These are phyloP conservation scores for Sisymbrium irio DNA, from an alignment of 345 rosid genomes.

Conservation along the genomic window DNA sequence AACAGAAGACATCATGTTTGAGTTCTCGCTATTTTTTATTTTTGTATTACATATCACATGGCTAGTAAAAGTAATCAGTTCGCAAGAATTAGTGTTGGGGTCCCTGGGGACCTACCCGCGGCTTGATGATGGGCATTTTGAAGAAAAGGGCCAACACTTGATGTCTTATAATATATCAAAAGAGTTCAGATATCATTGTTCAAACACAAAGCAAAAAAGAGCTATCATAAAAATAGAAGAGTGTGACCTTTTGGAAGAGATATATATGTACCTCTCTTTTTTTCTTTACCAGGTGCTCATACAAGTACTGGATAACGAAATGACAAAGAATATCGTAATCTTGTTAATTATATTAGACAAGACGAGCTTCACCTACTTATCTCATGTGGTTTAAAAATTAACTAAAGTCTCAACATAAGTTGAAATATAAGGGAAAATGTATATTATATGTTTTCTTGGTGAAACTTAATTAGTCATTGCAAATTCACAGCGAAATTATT, in stretches of 20 bases:
- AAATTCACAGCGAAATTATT: neutral
- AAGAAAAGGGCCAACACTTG: conserved; percentile 8
- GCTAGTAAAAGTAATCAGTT: neutral
- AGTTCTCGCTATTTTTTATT: neutral
- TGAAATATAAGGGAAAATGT: neutral
- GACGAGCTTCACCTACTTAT: neutral
- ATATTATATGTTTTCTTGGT: neutral
- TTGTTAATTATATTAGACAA: neutral
- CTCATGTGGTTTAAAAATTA: neutral
- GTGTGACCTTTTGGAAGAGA: too few species aligned
- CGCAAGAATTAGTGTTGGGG: conserved; percentile 26
- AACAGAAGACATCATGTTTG: neutral
- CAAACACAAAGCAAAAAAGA: neutral
- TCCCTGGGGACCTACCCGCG: too few species aligned
- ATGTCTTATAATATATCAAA: conserved; percentile 4
- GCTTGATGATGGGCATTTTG: conserved; percentile 10
- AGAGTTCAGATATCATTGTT: conserved; percentile 16
- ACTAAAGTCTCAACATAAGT: neutral
- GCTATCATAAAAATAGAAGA: neutral
- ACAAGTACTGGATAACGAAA: neutral
- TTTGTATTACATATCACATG: neutral
- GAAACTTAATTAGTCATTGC: neutral
- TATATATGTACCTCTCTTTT: too few species aligned
- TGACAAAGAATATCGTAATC: neutral
- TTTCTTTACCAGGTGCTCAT: neutral